phyloP scores from a whole-genome alignment of 441 rosid species.

The Corymbia citriodora region DNA sequence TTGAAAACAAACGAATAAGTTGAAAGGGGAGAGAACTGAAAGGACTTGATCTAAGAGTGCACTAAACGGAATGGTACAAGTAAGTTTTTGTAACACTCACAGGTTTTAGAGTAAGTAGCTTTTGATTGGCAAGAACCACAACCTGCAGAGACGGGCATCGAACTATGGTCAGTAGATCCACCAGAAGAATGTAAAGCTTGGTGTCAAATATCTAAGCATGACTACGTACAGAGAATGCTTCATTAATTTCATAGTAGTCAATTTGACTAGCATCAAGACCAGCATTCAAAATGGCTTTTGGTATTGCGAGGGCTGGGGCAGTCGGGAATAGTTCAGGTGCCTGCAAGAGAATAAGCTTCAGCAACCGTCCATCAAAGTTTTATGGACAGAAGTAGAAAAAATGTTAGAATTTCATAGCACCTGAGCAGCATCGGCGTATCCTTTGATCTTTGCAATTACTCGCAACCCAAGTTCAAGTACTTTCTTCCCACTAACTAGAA shows the following conservation, averaged over 20 bases:
- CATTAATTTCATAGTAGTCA: constrained; percentile 23
- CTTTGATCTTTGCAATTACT: constrained; percentile 17
- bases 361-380: background rate
- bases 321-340: constrained; percentile 22
- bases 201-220: background rate
- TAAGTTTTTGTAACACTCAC: background rate
- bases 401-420: background rate
- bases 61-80: background rate
- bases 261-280: constrained; percentile 14
- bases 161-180: background rate
- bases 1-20: background rate
- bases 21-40: background rate
- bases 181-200: background rate
- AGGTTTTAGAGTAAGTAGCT: constrained; percentile 1
- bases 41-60: background rate
- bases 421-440: constrained; percentile 21
- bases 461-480: constrained; percentile 17
- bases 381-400: background rate
- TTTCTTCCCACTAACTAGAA: constrained; percentile 20
- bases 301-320: constrained; percentile 17
- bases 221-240: constrained; percentile 15
- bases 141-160: background rate
- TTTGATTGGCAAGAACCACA: constrained; percentile 10
- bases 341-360: background rate
- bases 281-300: constrained; percentile 19